These are phyloP conservation scores for Penicillium robsamsonii DNA, from an alignment of 495 filamentous ascomycete genomes.

Conservation along the genomic window DNA sequence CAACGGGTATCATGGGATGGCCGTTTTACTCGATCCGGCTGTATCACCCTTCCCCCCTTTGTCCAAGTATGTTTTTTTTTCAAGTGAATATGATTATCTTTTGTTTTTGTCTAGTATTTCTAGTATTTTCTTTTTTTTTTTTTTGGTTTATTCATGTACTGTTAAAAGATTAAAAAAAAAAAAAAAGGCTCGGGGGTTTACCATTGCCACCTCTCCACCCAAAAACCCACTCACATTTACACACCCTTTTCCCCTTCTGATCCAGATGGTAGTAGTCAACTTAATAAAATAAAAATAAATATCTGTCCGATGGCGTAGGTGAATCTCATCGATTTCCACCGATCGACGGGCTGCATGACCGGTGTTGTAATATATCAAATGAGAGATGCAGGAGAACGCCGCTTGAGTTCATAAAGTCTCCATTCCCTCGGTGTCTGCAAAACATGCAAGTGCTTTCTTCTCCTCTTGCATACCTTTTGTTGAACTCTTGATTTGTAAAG, in stretches of 20 bases:
- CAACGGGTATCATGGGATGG: conserved; percentile 30
- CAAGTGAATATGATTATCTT: conserved; percentile 5
- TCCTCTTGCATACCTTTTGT: conserved; percentile 24
- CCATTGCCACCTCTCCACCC: conserved; percentile 24
- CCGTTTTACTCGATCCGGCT: conserved; percentile 27
- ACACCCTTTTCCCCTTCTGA: conserved; percentile 2
- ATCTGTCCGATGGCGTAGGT: conserved; percentile 21
- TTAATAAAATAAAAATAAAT: conserved; percentile 13
- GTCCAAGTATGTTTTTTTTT: conserved; percentile 22
- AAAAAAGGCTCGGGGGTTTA: conserved; percentile 23
- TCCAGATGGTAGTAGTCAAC: conserved; percentile 7
- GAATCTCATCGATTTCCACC: conserved; percentile 35
- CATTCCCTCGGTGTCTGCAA: conserved; percentile 28
- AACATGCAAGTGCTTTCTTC: conserved; percentile 34
- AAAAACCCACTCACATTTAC: conserved; percentile 6
- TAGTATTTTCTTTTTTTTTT: neutral
- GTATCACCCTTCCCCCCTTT: conserved; percentile 36
- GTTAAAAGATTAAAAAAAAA: neutral
- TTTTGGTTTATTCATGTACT: conserved; percentile 12
- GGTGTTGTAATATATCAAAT: conserved; percentile 53
- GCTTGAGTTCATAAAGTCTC: conserved; percentile 40
- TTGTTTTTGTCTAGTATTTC: conserved; percentile 1
- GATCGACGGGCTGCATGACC: conserved; percentile 52
- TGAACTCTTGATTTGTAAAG: conserved; percentile 13
- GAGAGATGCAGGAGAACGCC: conserved; percentile 47